Conservation (phyloP, 1,284 basidiomycete genomes). For the Heterobasidion annosum region DNA sequence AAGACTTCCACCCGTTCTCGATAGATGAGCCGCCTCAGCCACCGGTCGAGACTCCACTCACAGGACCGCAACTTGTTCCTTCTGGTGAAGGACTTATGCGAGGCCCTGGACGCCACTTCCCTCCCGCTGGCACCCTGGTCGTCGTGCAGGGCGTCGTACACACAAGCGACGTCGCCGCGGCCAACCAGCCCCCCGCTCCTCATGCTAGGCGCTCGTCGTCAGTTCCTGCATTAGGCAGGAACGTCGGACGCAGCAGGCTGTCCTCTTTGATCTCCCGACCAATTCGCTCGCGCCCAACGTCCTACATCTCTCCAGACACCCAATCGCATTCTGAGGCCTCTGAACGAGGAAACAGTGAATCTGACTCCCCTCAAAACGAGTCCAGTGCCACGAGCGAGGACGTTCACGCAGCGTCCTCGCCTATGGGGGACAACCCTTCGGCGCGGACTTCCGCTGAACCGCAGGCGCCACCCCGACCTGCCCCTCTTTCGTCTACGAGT, state of each 20-base stretch:
- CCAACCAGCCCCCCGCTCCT: slow-evolving; percentile 1
- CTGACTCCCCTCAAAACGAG: background rate
- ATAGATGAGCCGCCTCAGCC: background rate
- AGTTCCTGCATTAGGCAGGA: background rate
- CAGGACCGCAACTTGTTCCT: background rate
- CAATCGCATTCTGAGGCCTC: slow-evolving; percentile 1
- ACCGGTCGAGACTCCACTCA: background rate
- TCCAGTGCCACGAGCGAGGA: slow-evolving; percentile 6
- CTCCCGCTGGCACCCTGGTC: slow-evolving; percentile 66
- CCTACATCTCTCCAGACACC: slow-evolving; percentile 7
- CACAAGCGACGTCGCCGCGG: slow-evolving; percentile 52
- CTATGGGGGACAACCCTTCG: slow-evolving; percentile 7
- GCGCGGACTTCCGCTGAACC: slow-evolving; percentile 8
- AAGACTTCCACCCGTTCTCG: background rate
- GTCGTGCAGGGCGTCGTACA: slow-evolving; percentile 77
- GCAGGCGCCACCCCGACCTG: slow-evolving; percentile 15
- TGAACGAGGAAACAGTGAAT: background rate
- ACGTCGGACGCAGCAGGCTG: slow-evolving; percentile 1
- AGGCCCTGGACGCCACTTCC: slow-evolving; percentile 36
- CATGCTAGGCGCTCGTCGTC: background rate
- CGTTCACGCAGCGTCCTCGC: background rate
- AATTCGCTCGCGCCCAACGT: slow-evolving; percentile 11
- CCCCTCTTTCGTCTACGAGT: slow-evolving; percentile 47
- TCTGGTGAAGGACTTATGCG: background rate
- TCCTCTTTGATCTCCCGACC: slow-evolving; percentile 9